These are phyloP conservation scores for Pythium plurisporium DNA, from an alignment of 352 stramenopile genomes.

Conservation along the genomic window DNA sequence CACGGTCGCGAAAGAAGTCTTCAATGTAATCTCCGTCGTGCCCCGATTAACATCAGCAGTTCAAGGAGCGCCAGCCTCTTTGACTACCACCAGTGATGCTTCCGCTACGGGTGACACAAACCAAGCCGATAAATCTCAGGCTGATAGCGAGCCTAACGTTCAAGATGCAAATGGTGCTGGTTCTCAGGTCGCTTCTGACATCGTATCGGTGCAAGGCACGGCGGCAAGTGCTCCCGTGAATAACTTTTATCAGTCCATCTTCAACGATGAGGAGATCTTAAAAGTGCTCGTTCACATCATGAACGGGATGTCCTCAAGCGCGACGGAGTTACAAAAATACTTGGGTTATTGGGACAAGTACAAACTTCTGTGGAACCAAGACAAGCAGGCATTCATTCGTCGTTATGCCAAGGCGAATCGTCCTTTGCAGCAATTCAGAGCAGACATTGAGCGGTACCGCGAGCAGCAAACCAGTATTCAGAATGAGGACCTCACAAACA, in stretches of 20 bases:
- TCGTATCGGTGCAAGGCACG: conserved; percentile 15
- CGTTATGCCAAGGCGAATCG: conserved; percentile 94
- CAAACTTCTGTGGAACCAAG: conserved; percentile 91
- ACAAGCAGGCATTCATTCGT: conserved; percentile 94
- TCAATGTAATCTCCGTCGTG: conserved; percentile 91
- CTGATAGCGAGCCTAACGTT: neutral
- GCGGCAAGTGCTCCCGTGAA: conserved; percentile 19
- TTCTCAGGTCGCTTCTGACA: neutral
- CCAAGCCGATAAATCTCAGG: conserved; percentile 5
- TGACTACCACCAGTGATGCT: conserved; percentile 22
- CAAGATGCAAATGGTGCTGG: conserved; percentile 4
- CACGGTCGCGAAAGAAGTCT: conserved; percentile 93
- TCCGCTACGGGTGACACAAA: neutral
- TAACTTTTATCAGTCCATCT: conserved; percentile 93
- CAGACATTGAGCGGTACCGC: conserved; percentile 89
- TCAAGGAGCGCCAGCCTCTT: conserved; percentile 12
- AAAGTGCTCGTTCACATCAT: conserved; percentile 95
- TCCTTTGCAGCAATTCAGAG: conserved; percentile 90
- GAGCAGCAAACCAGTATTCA: conserved; percentile 91
- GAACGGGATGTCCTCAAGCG: conserved; percentile 93
- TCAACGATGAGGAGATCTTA: conserved; percentile 94
- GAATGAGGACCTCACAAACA: conserved; percentile 90
- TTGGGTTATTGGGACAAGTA: conserved; percentile 95
- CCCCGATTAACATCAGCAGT: conserved; percentile 74
- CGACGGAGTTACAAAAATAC: conserved; percentile 93